Evolutionary conservation across 2,329 filamentous ascomycete species (phyloP), one percentile per base, ranked within the genome.

Genomic region (Neofusicoccum kwambonambiense): DNA sequence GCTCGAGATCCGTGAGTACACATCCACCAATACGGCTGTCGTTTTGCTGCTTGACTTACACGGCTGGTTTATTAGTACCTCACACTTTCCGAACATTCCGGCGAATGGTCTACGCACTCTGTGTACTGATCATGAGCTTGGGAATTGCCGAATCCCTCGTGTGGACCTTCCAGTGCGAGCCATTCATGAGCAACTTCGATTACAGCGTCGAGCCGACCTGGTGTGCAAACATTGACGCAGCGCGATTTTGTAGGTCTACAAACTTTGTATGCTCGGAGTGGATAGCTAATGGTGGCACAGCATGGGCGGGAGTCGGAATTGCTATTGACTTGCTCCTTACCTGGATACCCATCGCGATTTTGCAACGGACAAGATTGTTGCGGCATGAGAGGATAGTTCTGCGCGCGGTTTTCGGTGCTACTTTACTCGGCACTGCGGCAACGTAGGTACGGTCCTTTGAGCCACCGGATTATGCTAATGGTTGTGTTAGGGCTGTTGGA

Each of bases 171-270:
- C 63, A 65, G 19, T 65, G 63, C 35, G 19, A 50, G 17, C 63
- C 63, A 1, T 65, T 65, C 50, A 60, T 65, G 45, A 45, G 45
- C 44, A 65, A 65, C 12, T 65, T 65, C 22, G 54, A 65, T 34
- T 65, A 60, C 47, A 34, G 22, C 37, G 31, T 65, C 6, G 22
- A 51, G 34, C 12, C 54, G 1, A 52, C 56, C 17, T 60, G 39
- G 37, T 65, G 63, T 22, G 50, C 50, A 6, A 54, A 65, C 13
- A 61, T 65, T 17, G 63, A 65, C 17, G 37, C 37, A 2, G 45
- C 63, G 13, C 57, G 63, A 52, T 65, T 60, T 35, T 22, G 63
- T 64, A 60, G n/a, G 44, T 19, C 19, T n/a, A 17, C n/a, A 13
- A 2, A 17, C 13, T 13, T 27, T 4, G 13, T 12, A 17, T 2